Evolutionary conservation across 2,329 filamentous ascomycete genomes (phyloP).

Genomic region (Penicillium capsulatum): DNA sequence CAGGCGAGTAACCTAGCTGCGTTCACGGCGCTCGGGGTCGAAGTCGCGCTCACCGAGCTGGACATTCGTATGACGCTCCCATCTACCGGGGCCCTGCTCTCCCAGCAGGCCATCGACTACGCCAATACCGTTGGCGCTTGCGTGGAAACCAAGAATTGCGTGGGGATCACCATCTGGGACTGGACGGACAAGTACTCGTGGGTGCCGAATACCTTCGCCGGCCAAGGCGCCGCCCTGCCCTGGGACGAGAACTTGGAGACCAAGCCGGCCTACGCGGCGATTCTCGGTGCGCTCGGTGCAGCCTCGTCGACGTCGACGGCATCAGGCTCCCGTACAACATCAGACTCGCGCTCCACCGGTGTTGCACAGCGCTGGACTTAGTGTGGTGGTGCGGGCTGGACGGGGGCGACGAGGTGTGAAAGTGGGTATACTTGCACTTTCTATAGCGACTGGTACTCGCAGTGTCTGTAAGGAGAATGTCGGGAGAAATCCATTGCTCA

Average conservation of each 20-base stretch:
- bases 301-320: conserved; percentile 6
- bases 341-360: conserved; percentile 1
- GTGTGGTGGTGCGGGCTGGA: conserved; percentile 29
- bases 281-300: conserved; percentile 29
- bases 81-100: conserved; percentile 22
- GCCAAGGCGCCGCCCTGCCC: conserved; percentile 35
- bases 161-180: conserved; percentile 41
- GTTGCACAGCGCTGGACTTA: conserved; percentile 25
- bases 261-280: conserved; percentile 46
- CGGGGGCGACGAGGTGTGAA: conserved; percentile 25
- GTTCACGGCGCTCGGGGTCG: conserved; percentile 40
- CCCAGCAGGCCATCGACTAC: conserved; percentile 34
- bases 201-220: conserved; percentile 43
- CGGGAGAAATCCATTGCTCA: no score
- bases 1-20: conserved; percentile 38
- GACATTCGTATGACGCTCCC: conserved; percentile 47
- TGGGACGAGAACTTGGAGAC: conserved; percentile 47
- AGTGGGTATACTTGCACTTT: conserved; percentile 26
- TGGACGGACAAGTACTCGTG: conserved; percentile 47
- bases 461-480: conserved; percentile 21
- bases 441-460: conserved; percentile 29
- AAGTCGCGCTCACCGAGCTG: conserved; percentile 43
- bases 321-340: conserved; percentile 3
- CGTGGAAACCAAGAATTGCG: conserved; percentile 26
- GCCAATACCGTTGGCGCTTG: conserved; percentile 30